Conservation (phyloP, 305 asterid species). For the Fraxinus albicans region DNA sequence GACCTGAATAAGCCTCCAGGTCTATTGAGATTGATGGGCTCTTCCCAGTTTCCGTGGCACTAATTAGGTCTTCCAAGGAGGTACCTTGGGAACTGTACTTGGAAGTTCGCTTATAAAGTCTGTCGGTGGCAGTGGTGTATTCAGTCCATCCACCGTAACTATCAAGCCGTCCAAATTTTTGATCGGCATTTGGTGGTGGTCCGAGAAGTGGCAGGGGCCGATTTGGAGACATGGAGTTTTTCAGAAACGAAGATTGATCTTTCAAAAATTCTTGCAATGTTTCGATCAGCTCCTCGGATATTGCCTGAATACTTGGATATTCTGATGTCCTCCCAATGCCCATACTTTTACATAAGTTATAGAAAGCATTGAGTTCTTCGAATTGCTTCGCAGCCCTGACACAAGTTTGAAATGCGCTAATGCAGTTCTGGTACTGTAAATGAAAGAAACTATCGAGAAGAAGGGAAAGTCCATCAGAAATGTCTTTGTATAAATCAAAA, state of each 20-base stretch:
- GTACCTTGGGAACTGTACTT: slow-evolving; percentile 53
- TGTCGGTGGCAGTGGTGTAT: slow-evolving; percentile 43
- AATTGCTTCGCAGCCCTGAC: slow-evolving; percentile 67
- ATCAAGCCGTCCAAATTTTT: slow-evolving; percentile 11
- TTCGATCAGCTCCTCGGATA: slow-evolving; percentile 73
- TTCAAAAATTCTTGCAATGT: slow-evolving; percentile 73
- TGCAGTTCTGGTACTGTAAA: slow-evolving; percentile 64
- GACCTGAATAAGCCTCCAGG: slow-evolving; percentile 57
- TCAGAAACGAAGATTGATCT: slow-evolving; percentile 70
- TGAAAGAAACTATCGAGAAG: slow-evolving; percentile 75
- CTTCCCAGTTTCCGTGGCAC: slow-evolving; percentile 55
- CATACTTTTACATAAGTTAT: slow-evolving; percentile 49
- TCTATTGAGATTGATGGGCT: slow-evolving; percentile 69
- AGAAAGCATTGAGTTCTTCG: slow-evolving; percentile 71
- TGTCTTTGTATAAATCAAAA: slow-evolving; percentile 69
- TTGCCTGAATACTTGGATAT: slow-evolving; percentile 66
- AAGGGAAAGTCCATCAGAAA: slow-evolving; percentile 70
- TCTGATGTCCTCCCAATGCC: slow-evolving; percentile 70
- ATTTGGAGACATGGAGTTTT: slow-evolving; percentile 31
- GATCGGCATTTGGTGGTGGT: slow-evolving; percentile 20
- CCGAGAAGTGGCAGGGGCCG: slow-evolving; percentile 23
- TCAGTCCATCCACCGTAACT: slow-evolving; percentile 55
- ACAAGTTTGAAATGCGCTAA: slow-evolving; percentile 64
- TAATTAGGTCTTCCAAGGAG: slow-evolving; percentile 74
- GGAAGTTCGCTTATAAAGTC: slow-evolving; percentile 34